Evolutionary conservation across 345 rosid species (phyloP), one percentile per base, ranked within the genome.

Genomic region (Eucalyptus leucophloia): DNA sequence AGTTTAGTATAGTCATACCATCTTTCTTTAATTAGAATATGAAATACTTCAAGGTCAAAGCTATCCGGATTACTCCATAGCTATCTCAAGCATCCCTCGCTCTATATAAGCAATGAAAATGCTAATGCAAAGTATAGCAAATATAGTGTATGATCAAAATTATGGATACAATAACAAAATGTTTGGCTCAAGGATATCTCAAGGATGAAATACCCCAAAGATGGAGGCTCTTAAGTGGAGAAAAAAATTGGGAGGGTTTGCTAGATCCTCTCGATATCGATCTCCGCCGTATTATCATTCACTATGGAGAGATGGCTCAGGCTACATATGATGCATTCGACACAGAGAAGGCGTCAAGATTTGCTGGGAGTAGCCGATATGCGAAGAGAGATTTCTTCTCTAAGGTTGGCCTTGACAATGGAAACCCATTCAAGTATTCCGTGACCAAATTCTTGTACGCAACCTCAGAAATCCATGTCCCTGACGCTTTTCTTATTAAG

Each of bases 301-400:
- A 95, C 90, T 96, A 96, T 26, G 99, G 99, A 1, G 97, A 97
- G 91, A 96, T 96, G 97, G 96, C 95, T 87, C 97, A 96, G 53
- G 95, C 97, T 15, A 65, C 97, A 24, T 96, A 96, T 13, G 98
- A 96, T 87, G 91, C 95, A 23, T 97, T 97, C 92, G 93, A 95
- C 86, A 30, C 92, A 18, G 93, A 96, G 90, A 95, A 93, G 85
- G 93, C 62, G 9, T 96, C 98, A 12, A 93, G 91, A 65, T 95
- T 87, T 86, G 95, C 96, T 1, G 98, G 99, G 16, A 91, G 95
- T 60, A 92, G 98, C 91, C 89, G 94, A 26, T 97, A 93, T 49
- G 90, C 94, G 11, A 94, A 92, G 92, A 89, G 83, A 16, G 91
- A 93, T 87, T 96, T 97, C 89, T 96, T 97, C 88, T 87, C 93